phyloP scores from a whole-genome alignment of 2,329 filamentous ascomycete species.

The Talaromyces sp. region DNA sequence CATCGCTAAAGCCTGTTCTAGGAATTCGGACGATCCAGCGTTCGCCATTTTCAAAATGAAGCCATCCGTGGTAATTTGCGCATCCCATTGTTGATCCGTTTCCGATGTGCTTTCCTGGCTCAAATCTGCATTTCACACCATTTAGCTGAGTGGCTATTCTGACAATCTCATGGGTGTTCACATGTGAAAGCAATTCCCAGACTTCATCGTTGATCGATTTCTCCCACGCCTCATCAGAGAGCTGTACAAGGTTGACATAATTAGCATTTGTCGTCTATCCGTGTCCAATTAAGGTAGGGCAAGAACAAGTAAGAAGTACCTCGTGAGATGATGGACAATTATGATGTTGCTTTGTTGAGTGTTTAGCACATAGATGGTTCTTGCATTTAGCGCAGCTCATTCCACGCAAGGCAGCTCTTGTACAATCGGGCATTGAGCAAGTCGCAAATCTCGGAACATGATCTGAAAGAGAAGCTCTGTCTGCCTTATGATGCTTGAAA shows the following conservation, averaged over 20 bases:
- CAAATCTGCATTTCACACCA: constrained; percentile 4
- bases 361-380: constrained; percentile 6
- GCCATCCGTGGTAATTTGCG: constrained; percentile 10
- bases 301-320: not conserved
- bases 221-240: constrained; percentile 1
- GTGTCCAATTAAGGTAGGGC: no score
- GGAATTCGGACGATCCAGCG: constrained; percentile 43
- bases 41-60: constrained; percentile 42
- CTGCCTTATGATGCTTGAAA: not conserved
- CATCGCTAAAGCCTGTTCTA: constrained; percentile 37
- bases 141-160: constrained; percentile 5
- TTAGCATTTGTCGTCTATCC: no score
- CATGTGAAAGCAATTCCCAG: constrained; percentile 3
- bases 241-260: not conserved
- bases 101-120: constrained; percentile 7
- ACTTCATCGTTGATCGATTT: constrained; percentile 9
- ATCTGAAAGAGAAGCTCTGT: not conserved
- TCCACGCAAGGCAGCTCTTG: constrained; percentile 5
- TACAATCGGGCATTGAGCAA: constrained; percentile 7
- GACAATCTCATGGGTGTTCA: constrained; percentile 7
- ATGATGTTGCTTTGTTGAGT: constrained; percentile 5
- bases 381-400: constrained; percentile 6
- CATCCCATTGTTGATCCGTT: constrained; percentile 6
- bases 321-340: constrained; percentile 1
- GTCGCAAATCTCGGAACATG: constrained; percentile 1